phyloP scores from a whole-genome alignment of 2,329 filamentous ascomycete genomes.

The Fusarium cyanostomum region DNA sequence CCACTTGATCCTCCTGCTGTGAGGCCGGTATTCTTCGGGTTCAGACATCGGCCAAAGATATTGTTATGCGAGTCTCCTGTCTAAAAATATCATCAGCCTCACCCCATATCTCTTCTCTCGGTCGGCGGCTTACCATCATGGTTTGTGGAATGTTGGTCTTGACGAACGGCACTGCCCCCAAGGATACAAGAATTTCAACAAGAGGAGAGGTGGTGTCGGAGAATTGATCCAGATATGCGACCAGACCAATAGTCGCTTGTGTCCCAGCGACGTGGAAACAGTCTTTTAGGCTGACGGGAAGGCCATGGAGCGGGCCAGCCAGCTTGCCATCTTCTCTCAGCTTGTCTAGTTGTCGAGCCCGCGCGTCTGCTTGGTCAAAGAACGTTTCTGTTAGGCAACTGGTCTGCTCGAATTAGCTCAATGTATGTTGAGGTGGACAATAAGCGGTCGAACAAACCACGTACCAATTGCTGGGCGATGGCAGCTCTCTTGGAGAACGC shows the following conservation, averaged over 20 bases:
- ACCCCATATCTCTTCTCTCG: not conserved
- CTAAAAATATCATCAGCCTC: not conserved
- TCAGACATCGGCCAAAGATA: slow-evolving; percentile 66
- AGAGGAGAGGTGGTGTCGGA: slow-evolving; percentile 1
- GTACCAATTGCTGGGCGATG: slow-evolving; percentile 44
- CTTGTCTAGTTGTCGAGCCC: slow-evolving; percentile 29
- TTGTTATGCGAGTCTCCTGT: slow-evolving; percentile 50
- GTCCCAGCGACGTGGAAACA: slow-evolving; percentile 10
- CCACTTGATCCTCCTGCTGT: slow-evolving; percentile 70
- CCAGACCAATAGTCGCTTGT: slow-evolving; percentile 11
- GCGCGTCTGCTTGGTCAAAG: slow-evolving; percentile 48
- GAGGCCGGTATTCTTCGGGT: slow-evolving; percentile 65
- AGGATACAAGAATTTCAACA: slow-evolving; percentile 7
- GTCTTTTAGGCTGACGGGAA: slow-evolving; percentile 25
- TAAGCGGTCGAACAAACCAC: not conserved
- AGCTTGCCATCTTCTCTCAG: slow-evolving; percentile 14
- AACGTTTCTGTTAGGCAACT: slow-evolving; percentile 57
- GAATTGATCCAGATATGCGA: slow-evolving; percentile 7
- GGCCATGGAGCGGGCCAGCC: slow-evolving; percentile 30
- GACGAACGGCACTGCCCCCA: slow-evolving; percentile 21
- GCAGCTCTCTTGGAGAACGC: slow-evolving; percentile 44
- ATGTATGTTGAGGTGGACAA: too few relatives aligned
- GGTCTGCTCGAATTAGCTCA: slow-evolving; percentile 1
- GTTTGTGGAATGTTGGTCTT: slow-evolving; percentile 28
- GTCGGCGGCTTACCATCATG: slow-evolving; percentile 13